phyloP scores from a whole-genome alignment of 2,329 filamentous ascomycete genomes.

The Colletotrichum spinosum region DNA sequence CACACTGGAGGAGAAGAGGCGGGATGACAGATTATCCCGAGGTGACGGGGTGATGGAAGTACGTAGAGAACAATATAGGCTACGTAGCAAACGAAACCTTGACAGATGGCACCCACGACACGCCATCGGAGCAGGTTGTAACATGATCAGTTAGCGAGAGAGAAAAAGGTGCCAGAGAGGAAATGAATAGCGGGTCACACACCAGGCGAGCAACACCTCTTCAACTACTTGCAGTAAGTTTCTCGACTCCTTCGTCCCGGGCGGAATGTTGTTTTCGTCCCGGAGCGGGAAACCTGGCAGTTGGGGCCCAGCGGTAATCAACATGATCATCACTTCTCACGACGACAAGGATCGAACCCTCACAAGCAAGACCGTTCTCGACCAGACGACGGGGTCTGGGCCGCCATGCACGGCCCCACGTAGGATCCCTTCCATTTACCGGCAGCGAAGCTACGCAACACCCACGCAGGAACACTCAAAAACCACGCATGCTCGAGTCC shows the following conservation, averaged over 20 bases:
- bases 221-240: not conserved
- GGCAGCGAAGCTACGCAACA: not conserved
- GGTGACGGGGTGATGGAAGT: conserved; percentile 5
- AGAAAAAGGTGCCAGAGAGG: conserved; percentile 4
- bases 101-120: not conserved
- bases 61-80: not conserved
- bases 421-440: conserved; percentile 28
- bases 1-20: no score
- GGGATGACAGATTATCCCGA: conserved; percentile 7
- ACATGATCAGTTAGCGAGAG: conserved; percentile 13
- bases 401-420: conserved; percentile 24
- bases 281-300: not conserved
- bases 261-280: conserved; percentile 2
- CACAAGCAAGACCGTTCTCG: not conserved
- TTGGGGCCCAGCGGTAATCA: no score
- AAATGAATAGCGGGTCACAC: not conserved
- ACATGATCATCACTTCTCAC: no score
- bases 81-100: conserved; percentile 16
- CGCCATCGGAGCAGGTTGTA: conserved; percentile 17
- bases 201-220: not conserved
- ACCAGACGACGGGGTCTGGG: conserved; percentile 14
- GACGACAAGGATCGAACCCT: no score
- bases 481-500: conserved; percentile 8
- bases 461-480: not conserved
- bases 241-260: not conserved